These are phyloP conservation scores for Laguncularia racemosa DNA, from an alignment of 345 rosid species.

Conservation along the genomic window DNA sequence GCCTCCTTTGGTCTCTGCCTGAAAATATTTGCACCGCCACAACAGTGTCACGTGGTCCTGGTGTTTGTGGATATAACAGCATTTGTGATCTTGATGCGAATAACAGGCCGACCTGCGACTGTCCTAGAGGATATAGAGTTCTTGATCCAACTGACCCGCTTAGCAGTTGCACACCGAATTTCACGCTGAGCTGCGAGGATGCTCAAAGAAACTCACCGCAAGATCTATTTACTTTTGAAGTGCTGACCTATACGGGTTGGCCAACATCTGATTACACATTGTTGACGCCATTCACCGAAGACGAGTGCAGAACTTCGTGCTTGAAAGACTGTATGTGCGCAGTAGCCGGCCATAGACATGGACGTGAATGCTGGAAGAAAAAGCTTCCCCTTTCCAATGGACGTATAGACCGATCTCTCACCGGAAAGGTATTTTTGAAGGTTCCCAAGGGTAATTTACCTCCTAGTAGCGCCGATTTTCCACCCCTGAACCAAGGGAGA, in stretches of 20 bases:
- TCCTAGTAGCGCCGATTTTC: neutral
- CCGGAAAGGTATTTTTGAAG: constrained; percentile 15
- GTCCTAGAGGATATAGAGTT: constrained; percentile 20
- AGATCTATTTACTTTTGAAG: constrained; percentile 13
- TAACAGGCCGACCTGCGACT: constrained; percentile 19
- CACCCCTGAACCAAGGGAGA: neutral
- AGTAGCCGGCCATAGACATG: constrained; percentile 7
- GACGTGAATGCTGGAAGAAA: constrained; percentile 19
- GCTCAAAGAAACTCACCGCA: constrained; percentile 7
- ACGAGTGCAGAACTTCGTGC: constrained; percentile 25
- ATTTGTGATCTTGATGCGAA: constrained; percentile 18
- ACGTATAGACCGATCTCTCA: neutral
- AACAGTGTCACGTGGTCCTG: constrained; percentile 9
- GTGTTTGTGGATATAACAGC: constrained; percentile 31
- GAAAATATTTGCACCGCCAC: constrained; percentile 18
- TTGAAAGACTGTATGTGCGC: constrained; percentile 33
- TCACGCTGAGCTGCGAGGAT: constrained; percentile 11
- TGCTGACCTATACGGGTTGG: constrained; percentile 14
- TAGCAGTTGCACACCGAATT: constrained; percentile 28
- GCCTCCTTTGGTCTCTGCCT: constrained; percentile 7
- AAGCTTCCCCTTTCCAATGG: constrained; percentile 32
- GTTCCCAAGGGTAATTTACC: constrained; percentile 2
- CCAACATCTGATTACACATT: constrained; percentile 23
- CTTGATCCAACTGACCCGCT: constrained; percentile 19
- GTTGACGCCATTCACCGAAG: constrained; percentile 6